Base-by-base conservation (phyloP, 345 rosid genomes). In the Aurinia saxatilis region DNA sequence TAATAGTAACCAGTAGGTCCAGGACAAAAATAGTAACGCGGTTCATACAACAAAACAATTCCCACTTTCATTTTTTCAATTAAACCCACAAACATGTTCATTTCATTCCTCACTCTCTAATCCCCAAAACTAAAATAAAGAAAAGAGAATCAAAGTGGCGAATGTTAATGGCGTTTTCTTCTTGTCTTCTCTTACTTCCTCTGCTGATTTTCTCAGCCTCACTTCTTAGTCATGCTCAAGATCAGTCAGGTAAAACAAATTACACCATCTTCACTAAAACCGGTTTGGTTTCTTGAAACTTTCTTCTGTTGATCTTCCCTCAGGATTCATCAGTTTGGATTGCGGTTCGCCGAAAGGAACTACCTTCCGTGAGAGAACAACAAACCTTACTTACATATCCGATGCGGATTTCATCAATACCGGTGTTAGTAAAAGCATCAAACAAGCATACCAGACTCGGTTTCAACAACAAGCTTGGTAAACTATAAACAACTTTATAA, bases 251-350 rank as follows among this genome's bases (percentile, higher is more conserved):
- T 72, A 65, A 56, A 9, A 10, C 10, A 27, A 4, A 27, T 40
- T 3, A 40, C 40, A 50, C 9, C 7, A 60, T 50, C 52, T 46
- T 46, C 54, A 44, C 6, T 35, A 23, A 18, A 31, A 17, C 52
- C 15, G 6, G 42, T 35, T 33, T 39, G 8, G 53, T 39, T 63
- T 36, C 6, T 12, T 34, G 12, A 14, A 16, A 11, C 7, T 44
- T 31, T 31, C 16, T 15, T 27, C 8, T 12, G 37, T 10, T 30
- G 41, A 7, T 60, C 4, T 52, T 31, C 13, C n/a, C 11, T 17
- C 23, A 56, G 86, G 81, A 37, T 79, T 79, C 74, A 70, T 77
- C 42, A 82, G 84, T 64, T 61, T 82, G 63, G 78, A 52, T 44
- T 79, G 87, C 52, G 88, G 85, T 23, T 71, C 64, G n/a, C 57